These are phyloP conservation scores for Solanum piurae DNA, from an alignment of 257 asterid species.

Conservation along the genomic window DNA sequence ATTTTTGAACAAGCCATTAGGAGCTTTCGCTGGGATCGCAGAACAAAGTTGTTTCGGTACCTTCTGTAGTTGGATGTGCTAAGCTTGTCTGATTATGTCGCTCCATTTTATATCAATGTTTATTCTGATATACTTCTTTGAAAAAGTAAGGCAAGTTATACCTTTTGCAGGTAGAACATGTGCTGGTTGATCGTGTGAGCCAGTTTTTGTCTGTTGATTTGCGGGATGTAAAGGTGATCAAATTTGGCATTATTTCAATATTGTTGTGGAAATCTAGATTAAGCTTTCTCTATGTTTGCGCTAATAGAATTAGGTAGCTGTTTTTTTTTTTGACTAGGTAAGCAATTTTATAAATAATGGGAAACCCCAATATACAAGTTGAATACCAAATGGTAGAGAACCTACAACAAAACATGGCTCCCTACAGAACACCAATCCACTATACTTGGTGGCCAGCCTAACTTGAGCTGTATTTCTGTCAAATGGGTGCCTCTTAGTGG, in stretches of 20 bases:
- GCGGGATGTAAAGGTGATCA: slow-evolving; percentile 84
- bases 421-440: neutral
- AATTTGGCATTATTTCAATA: neutral
- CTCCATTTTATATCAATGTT: neutral
- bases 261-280: neutral
- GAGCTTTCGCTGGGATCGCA: neutral
- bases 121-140: neutral
- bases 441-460: neutral
- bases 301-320: neutral
- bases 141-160: slow-evolving; percentile 6
- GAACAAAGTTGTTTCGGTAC: neutral
- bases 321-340: neutral
- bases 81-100: neutral
- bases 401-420: neutral
- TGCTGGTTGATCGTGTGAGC: slow-evolving; percentile 82
- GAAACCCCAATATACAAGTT: neutral
- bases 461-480: neutral
- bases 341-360: neutral
- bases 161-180: slow-evolving; percentile 83
- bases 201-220: slow-evolving; percentile 76
- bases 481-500: neutral
- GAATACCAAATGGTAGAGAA: neutral
- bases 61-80: neutral
- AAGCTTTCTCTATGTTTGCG: neutral
- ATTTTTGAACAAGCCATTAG: neutral